Evolutionary conservation across 2,329 filamentous ascomycete species (phyloP).

Genomic region (Phaeosphaeria sp.): DNA sequence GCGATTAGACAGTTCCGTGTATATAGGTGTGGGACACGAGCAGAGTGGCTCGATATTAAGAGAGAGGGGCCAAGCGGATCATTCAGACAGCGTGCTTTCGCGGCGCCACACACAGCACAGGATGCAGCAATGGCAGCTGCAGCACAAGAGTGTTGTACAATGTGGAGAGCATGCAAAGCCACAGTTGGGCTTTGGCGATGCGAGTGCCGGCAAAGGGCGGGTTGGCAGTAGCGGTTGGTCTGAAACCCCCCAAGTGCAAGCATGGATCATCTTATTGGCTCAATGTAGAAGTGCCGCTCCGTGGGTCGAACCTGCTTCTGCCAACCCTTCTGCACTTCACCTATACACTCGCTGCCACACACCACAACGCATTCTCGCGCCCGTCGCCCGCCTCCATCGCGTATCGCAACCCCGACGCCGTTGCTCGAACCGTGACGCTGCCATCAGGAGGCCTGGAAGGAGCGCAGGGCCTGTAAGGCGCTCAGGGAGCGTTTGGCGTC

Average conservation of each 20-base stretch:
- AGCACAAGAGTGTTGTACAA: neutral
- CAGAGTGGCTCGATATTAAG: conserved; percentile 32
- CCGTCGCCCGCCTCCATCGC: conserved; percentile 18
- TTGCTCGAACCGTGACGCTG: conserved; percentile 12
- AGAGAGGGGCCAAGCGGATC: conserved; percentile 24
- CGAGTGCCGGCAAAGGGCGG: conserved; percentile 12
- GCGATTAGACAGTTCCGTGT: neutral
- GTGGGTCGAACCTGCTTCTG: conserved; percentile 5
- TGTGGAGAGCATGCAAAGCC: neutral
- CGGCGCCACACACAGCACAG: conserved; percentile 13
- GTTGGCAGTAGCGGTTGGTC: neutral
- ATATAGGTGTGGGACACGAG: conserved; percentile 6
- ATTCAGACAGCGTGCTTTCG: neutral
- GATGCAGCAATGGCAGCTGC: conserved; percentile 3
- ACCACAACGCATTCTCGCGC: conserved; percentile 13
- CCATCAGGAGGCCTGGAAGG: conserved; percentile 28
- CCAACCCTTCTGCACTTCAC: conserved; percentile 13
- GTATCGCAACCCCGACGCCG: conserved; percentile 4
- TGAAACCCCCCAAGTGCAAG: neutral
- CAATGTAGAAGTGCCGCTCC: neutral
- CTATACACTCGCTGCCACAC: conserved; percentile 20
- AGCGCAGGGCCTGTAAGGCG: conserved; percentile 37
- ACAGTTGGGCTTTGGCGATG: conserved; percentile 8
- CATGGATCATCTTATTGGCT: conserved; percentile 5
- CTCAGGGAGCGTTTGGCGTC: conserved; percentile 39